phyloP scores from a whole-genome alignment of 139 green algal species.

The Asterochloris sp. region DNA sequence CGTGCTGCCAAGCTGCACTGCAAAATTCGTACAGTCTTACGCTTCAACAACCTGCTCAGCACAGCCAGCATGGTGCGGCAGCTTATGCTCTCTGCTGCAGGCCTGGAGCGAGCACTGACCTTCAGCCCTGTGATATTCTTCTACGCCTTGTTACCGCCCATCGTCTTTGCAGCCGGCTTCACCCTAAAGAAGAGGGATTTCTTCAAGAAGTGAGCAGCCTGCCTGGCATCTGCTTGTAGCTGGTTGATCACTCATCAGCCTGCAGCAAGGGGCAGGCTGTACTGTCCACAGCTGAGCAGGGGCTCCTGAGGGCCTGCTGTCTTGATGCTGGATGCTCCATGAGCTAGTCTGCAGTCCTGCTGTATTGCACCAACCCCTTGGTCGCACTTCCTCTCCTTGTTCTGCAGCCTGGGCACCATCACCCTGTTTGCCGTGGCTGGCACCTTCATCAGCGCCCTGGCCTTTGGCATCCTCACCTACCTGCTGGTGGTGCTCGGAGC shows the following conservation, averaged over 20 bases:
- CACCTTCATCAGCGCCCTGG: constrained; percentile 50
- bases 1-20: not conserved
- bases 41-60: not conserved
- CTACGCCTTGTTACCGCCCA: constrained; percentile 66
- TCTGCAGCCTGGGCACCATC: constrained; percentile 64
- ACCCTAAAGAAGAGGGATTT: constrained; percentile 81
- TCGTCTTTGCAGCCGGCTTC: constrained; percentile 80
- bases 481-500: constrained; percentile 41
- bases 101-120: constrained; percentile 32
- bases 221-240: too few species aligned
- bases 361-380: too few species aligned
- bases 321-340: too few species aligned
- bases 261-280: too few species aligned
- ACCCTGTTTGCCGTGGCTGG: constrained; percentile 60
- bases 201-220: constrained; percentile 18
- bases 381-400: constrained; percentile 6
- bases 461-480: constrained; percentile 68
- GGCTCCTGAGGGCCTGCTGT: too few species aligned
- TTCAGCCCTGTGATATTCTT: constrained; percentile 55
- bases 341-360: not conserved
- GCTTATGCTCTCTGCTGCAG: constrained; percentile 1
- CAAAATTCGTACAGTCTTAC: not conserved
- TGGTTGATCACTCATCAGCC: too few species aligned
- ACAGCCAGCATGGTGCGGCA: not conserved
- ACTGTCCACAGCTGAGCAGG: too few species aligned